phyloP scores from a whole-genome alignment of 495 filamentous ascomycete species.

The Neurospora sublineolata region DNA sequence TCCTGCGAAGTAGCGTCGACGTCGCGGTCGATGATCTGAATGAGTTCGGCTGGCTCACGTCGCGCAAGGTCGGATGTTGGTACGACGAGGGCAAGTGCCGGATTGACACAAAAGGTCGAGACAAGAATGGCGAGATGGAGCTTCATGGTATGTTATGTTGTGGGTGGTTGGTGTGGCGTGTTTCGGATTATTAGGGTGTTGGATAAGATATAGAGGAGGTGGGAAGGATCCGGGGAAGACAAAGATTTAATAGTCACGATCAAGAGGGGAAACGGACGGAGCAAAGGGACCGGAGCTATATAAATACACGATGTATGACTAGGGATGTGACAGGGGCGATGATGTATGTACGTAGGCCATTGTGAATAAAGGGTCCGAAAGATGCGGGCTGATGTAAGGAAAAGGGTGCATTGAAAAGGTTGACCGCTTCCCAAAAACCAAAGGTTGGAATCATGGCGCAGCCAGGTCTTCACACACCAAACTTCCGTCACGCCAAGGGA shows the following conservation, averaged over 20 bases:
- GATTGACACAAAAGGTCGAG: neutral
- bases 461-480: neutral
- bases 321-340: neutral
- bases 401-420: neutral
- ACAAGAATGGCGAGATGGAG: neutral
- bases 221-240: neutral
- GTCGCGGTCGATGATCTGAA: slow-evolving; percentile 14
- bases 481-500: neutral
- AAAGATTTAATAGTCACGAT: neutral
- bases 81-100: neutral
- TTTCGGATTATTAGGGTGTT: neutral
- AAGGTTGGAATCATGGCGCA: neutral
- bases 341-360: neutral
- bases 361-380: neutral
- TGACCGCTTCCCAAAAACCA: neutral
- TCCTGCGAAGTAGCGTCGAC: slow-evolving; percentile 18
- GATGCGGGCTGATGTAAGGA: neutral
- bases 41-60: slow-evolving; percentile 15
- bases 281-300: neutral
- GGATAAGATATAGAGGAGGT: neutral
- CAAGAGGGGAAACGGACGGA: neutral
- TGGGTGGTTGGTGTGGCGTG: neutral
- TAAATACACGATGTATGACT: neutral
- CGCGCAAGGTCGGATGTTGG: slow-evolving; percentile 1
- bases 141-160: neutral